Evolutionary conservation across 805 yeast species (phyloP), one percentile per base, ranked within the genome.

Genomic region (Candida nonsorbophila): DNA sequence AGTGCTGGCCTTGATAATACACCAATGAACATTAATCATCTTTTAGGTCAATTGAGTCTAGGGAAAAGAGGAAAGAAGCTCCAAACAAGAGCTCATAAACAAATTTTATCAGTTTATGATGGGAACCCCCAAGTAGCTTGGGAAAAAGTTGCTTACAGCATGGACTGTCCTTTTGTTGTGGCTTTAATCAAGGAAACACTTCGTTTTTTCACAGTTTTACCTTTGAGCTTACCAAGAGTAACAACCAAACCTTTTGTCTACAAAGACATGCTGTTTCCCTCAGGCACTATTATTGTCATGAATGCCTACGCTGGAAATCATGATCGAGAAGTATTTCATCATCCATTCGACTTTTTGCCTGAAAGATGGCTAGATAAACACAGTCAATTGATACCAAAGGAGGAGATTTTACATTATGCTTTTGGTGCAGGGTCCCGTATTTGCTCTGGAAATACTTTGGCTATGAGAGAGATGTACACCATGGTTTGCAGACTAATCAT

Each of bases 1-100:
- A 78, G 86, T 41, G 92, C 88, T 6, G 92, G 92, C 0, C 55
- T 82, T 14, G 90, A 82, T 46, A 82, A 83, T 38, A 72, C 79
- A 1, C 79, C 86, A 0, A 59, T 80, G 18, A 79, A 74, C 26
- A 58, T 81, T 28, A 70, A 72, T 37, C 76, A 79, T 37, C 62
- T 79, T 6, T 45, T 79, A 40, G 82, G 82, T 1, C 81, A 77
- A 22, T 53, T 82, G 23, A 66, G 41, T 5, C 39, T 37, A 24
- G 38, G 43, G 6, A 9, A 14, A 16, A 34, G 44, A 16, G 72
- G 72, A 0, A 40, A 47, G 1, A 35, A 30, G 0, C 41, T 74
- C 7, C 81, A 76, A 44, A 41, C 57, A 1, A 55, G 31, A 7
- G 81, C 81, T 0, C 50, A 57, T 11, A 20, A 36, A 0, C 68